phyloP scores from a whole-genome alignment of 192 early-diverging fungal species.

The Podila minutissima region DNA sequence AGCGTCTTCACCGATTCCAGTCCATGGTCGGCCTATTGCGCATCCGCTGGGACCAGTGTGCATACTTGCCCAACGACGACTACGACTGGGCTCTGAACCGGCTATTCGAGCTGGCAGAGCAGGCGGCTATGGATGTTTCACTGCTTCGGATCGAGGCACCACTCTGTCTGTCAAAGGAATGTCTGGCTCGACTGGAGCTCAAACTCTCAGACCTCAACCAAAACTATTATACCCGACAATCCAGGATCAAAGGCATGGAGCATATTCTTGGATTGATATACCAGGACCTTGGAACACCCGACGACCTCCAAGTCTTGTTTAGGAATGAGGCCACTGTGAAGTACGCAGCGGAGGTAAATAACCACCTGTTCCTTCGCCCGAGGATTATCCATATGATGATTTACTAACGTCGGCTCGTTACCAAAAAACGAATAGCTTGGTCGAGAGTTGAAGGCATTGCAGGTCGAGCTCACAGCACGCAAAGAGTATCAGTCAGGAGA shows the following conservation, averaged over 20 bases:
- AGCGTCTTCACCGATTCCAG: constrained; percentile 25
- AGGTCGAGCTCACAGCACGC: constrained; percentile 33
- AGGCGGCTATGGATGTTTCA: constrained; percentile 12
- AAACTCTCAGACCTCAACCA: constrained; percentile 46
- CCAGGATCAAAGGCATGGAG: constrained; percentile 44
- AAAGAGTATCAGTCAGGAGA: constrained; percentile 37
- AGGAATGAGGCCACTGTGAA: constrained; percentile 39
- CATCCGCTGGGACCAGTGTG: constrained; percentile 40
- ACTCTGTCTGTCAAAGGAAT: constrained; percentile 51
- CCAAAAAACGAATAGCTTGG: constrained; percentile 21
- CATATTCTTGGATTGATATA: constrained; percentile 41
- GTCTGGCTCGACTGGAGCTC: constrained; percentile 37
- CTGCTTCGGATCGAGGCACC: constrained; percentile 38
- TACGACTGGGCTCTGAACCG: constrained; percentile 30
- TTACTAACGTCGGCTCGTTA: background rate
- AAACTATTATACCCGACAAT: constrained; percentile 51
- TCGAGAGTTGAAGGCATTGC: constrained; percentile 34
- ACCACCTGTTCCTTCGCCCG: background rate
- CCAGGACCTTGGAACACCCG: constrained; percentile 24
- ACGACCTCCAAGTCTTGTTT: constrained; percentile 17
- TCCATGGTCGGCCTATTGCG: constrained; percentile 31
- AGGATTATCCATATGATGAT: background rate
- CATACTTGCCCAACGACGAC: constrained; percentile 24
- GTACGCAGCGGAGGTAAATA: constrained; percentile 41
- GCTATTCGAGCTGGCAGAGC: constrained; percentile 30